A percentile compares a stretch with the other conserved stretches of the same genome.
These are phyloP conservation scores for Metschnikowia anglica DNA, from an alignment of 805 yeast species.

Conservation along the genomic window DNA sequence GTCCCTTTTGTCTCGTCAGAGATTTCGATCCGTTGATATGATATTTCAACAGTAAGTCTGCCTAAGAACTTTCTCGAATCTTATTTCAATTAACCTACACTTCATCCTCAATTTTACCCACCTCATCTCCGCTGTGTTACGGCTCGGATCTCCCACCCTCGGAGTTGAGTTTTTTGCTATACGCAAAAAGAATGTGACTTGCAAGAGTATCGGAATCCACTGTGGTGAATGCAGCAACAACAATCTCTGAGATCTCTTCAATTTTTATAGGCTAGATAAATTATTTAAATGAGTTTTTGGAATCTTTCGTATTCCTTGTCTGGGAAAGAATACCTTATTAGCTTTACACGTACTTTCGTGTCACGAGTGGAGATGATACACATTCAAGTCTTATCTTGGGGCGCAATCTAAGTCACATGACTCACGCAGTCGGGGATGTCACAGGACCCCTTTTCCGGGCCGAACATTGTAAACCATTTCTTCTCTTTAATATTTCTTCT, in stretches of 20 bases:
- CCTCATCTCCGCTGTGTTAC: background rate
- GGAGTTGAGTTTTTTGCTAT: background rate
- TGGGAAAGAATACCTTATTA: background rate
- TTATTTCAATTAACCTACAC: too few relatives aligned
- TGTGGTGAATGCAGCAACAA: too few relatives aligned
- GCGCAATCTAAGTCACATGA: constrained; percentile 9
- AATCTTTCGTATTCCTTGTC: background rate
- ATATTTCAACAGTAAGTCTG: too few relatives aligned
- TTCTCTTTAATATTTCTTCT: background rate
- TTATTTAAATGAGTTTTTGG: background rate
- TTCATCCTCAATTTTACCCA: background rate
- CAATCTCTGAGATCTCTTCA: too few relatives aligned
- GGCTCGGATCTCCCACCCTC: background rate
- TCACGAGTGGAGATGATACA: background rate
- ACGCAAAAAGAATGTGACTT: background rate
- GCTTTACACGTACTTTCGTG: too few relatives aligned
- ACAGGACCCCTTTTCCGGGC: background rate
- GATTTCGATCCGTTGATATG: too few relatives aligned
- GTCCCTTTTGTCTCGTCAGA: too few relatives aligned
- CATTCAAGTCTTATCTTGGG: background rate
- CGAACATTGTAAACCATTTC: background rate
- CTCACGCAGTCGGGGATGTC: background rate
- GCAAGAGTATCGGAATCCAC: too few relatives aligned
- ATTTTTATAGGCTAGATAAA: background rate
- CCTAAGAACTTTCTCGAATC: too few relatives aligned